These are phyloP conservation scores for Colletotrichum sp. DNA, from an alignment of 2,329 filamentous ascomycete species.

Conservation along the genomic window DNA sequence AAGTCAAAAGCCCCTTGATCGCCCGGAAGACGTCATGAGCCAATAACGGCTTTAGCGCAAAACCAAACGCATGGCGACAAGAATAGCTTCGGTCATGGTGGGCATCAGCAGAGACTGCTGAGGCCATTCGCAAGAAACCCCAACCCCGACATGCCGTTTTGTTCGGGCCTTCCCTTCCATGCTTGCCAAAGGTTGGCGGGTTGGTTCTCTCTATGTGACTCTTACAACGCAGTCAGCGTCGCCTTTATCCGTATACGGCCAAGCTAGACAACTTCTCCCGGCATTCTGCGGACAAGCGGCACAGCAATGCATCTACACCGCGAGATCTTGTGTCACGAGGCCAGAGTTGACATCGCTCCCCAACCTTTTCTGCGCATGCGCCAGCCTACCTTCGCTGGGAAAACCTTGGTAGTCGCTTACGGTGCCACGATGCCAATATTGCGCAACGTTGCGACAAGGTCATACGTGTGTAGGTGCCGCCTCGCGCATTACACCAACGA, in stretches of 20 bases:
- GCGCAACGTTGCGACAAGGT: background rate
- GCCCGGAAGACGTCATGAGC: conserved; percentile 1
- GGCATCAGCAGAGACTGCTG: background rate
- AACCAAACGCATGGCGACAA: background rate
- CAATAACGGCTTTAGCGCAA: background rate
- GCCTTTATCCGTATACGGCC: background rate
- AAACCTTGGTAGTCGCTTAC: background rate
- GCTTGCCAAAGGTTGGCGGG: background rate
- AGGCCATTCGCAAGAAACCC: conserved; percentile 1
- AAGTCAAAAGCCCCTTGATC: background rate
- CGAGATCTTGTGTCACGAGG: conserved; percentile 9
- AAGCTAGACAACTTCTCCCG: background rate
- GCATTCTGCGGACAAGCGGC: background rate
- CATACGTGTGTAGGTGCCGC: background rate
- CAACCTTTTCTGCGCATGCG: background rate
- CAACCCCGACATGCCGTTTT: background rate
- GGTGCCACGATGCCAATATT: conserved; percentile 2
- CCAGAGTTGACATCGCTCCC: background rate
- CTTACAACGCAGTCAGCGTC: conserved; percentile 9
- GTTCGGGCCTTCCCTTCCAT: background rate
- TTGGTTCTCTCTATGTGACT: background rate
- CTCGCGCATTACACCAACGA: background rate
- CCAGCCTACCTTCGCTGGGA: background rate
- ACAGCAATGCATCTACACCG: background rate
- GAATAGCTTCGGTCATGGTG: background rate